A percentile compares a stretch with the other conserved stretches of the same genome.
phyloP scores from a whole-genome alignment of 345 rosid species.

The Isatis tinctoria region DNA sequence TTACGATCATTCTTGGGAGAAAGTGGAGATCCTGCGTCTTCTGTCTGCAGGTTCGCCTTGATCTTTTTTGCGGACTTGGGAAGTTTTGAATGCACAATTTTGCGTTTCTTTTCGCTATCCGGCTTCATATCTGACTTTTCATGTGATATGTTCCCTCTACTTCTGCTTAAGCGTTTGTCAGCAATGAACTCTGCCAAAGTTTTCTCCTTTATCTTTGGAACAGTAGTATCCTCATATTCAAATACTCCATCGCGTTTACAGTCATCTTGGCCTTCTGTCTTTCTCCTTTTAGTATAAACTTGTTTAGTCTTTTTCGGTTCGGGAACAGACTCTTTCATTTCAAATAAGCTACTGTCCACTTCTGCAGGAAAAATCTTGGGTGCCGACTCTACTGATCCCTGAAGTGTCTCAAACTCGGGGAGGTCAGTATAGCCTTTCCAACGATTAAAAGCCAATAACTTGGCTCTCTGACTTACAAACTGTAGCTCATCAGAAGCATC shows the following conservation, averaged over 20 bases:
- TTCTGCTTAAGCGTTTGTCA: constrained; percentile 36
- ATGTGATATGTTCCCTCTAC: constrained; percentile 25
- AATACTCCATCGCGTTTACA: constrained; percentile 36
- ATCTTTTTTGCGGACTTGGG: constrained; percentile 30
- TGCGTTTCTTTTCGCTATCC: constrained; percentile 39
- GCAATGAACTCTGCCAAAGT: constrained; percentile 55
- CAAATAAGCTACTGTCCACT: constrained; percentile 15
- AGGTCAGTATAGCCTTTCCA: constrained; percentile 63
- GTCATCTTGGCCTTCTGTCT: constrained; percentile 26
- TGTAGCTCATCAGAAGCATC: constrained; percentile 44
- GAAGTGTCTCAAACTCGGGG: constrained; percentile 48
- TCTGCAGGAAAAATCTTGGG: constrained; percentile 35
- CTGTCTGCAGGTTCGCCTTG: constrained; percentile 8
- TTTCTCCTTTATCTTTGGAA: constrained; percentile 45
- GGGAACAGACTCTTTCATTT: constrained; percentile 24
- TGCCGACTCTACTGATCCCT: constrained; percentile 43
- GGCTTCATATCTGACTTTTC: constrained; percentile 20
- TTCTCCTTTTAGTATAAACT: constrained; percentile 29
- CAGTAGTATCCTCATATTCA: constrained; percentile 25
- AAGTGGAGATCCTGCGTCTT: constrained; percentile 28
- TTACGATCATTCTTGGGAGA: constrained; percentile 28
- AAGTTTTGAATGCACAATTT: constrained; percentile 26
- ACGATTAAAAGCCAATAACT: constrained; percentile 52
- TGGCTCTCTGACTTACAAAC: constrained; percentile 44
- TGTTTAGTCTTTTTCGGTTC: constrained; percentile 24